These are phyloP conservation scores for Cyclotella sp. DNA, from an alignment of 108 stramenopile species.

Conservation along the genomic window DNA sequence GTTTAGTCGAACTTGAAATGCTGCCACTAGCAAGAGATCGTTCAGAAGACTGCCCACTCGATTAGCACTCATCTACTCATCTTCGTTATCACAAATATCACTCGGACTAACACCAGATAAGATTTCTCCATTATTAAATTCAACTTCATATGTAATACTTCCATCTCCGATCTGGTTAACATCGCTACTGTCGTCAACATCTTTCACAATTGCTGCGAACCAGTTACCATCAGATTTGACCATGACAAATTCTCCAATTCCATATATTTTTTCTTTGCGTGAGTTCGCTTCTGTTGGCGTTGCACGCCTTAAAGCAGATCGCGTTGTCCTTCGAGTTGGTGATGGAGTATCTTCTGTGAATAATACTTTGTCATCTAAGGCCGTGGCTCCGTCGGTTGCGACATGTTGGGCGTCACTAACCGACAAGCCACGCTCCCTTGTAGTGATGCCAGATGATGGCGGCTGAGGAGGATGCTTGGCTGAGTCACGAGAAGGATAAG, in stretches of 20 bases:
- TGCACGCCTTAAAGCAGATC: neutral
- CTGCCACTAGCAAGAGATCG: too few relatives aligned
- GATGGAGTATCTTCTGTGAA: neutral
- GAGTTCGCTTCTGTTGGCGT: neutral
- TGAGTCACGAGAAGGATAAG: neutral
- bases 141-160: constrained; percentile 30
- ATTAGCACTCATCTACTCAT: constrained; percentile 9
- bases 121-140: constrained; percentile 35
- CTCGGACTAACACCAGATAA: neutral
- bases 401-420: neutral
- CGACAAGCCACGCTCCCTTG: neutral
- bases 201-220: constrained; percentile 36
- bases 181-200: constrained; percentile 23
- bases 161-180: neutral
- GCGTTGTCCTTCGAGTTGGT: constrained; percentile 1
- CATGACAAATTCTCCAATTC: constrained; percentile 38
- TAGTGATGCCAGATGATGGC: neutral
- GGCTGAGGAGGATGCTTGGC: neutral
- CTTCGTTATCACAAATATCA: constrained; percentile 20
- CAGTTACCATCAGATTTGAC: constrained; percentile 6
- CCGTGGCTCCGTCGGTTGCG: neutral
- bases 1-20: too few relatives aligned
- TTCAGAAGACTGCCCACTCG: neutral
- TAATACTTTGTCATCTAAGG: neutral
- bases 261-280: constrained; percentile 20